These are phyloP conservation scores for Xylariaceae sp. DNA, from an alignment of 2,329 filamentous ascomycete genomes.

Conservation along the genomic window DNA sequence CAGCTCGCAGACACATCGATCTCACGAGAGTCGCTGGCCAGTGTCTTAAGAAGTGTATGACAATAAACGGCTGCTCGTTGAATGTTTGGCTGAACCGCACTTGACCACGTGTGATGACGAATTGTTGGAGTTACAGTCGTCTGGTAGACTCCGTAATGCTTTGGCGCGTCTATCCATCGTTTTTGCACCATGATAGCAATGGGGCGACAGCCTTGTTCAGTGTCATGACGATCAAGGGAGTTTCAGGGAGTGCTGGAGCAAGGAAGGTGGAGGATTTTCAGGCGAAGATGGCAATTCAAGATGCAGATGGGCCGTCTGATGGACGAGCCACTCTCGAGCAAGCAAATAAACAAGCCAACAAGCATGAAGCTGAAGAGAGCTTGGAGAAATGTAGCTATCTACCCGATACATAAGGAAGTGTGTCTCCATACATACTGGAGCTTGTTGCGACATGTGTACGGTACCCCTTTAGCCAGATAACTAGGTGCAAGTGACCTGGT, in stretches of 20 bases:
- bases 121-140: slow-evolving; percentile 8
- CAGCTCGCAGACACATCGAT: background rate
- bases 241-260: background rate
- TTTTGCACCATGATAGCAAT: background rate
- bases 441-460: no score
- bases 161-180: background rate
- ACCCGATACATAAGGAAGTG: no score
- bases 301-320: background rate
- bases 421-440: no score
- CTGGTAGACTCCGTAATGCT: background rate
- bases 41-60: background rate
- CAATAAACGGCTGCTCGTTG: background rate
- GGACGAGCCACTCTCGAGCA: background rate
- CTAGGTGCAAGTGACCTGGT: no score
- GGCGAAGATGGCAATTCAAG: background rate
- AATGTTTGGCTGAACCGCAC: slow-evolving; percentile 4
- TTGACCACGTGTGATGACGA: slow-evolving; percentile 6
- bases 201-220: background rate
- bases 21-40: slow-evolving; percentile 9
- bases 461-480: no score
- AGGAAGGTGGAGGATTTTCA: background rate
- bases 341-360: background rate
- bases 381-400: background rate
- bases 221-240: background rate
- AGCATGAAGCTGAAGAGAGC: background rate